Evolutionary conservation across 768 basidiomycete species (phyloP).

Genomic region (Rickenella mellea): DNA sequence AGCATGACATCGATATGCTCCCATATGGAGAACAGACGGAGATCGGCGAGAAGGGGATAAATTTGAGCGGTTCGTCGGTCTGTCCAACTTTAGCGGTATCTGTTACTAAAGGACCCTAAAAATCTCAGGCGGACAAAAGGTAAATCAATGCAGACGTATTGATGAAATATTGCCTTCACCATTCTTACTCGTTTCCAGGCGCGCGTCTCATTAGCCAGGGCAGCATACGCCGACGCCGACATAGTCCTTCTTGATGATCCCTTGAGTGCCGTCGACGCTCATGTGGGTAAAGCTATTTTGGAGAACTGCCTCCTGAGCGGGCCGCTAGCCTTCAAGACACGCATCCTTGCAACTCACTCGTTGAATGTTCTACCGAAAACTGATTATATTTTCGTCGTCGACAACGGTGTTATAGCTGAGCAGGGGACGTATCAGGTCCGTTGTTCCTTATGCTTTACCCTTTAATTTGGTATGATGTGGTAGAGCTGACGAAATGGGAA

Average conservation of each 20-base stretch:
- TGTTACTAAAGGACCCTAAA: background rate
- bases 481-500: background rate
- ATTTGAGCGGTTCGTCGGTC: slow-evolving; percentile 42
- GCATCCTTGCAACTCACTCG: slow-evolving; percentile 54
- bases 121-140: slow-evolving; percentile 25
- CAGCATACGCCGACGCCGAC: slow-evolving; percentile 64
- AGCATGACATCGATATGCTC: slow-evolving; percentile 62
- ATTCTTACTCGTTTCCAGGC: slow-evolving; percentile 31
- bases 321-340: slow-evolving; percentile 42
- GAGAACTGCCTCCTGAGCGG: slow-evolving; percentile 50
- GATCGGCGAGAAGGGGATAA: slow-evolving; percentile 73
- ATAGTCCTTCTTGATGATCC: slow-evolving; percentile 78
- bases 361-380: slow-evolving; percentile 48
- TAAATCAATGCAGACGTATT: slow-evolving; percentile 1
- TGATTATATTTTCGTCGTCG: slow-evolving; percentile 58
- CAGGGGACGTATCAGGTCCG: slow-evolving; percentile 48
- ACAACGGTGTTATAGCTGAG: slow-evolving; percentile 48
- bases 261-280: slow-evolving; percentile 69
- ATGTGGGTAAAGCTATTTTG: slow-evolving; percentile 59
- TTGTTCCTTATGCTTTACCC: background rate
- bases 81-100: background rate
- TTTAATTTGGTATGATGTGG: slow-evolving; percentile 2
- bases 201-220: slow-evolving; percentile 67
- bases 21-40: slow-evolving; percentile 61
- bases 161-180: background rate